phyloP scores from a whole-genome alignment of 208 protist genomes.

The Trypanosoma scelopori region DNA sequence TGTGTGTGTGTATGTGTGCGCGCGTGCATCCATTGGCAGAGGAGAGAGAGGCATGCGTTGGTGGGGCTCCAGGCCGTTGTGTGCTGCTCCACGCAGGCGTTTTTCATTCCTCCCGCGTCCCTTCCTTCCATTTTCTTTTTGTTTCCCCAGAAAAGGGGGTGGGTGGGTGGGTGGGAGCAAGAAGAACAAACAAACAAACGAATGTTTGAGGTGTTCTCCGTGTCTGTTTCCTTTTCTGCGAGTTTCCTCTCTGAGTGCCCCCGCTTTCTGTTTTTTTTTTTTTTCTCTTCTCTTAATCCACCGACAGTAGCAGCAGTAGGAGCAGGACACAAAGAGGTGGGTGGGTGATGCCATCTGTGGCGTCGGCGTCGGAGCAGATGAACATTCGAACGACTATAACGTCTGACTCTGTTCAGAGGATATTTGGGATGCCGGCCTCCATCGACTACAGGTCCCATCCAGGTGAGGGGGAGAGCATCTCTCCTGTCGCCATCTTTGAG shows the following conservation, averaged over 20 bases:
- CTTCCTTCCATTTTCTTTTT: slow-evolving; percentile 10
- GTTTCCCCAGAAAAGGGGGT: too few relatives aligned
- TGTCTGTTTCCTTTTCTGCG: not conserved
- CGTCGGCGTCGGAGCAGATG: slow-evolving; percentile 25
- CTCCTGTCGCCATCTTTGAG: slow-evolving; percentile 59
- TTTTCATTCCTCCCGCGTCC: slow-evolving; percentile 14
- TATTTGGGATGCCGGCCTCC: slow-evolving; percentile 58
- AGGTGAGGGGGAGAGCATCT: slow-evolving; percentile 49
- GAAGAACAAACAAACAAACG: not conserved
- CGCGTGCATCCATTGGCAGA: too few relatives aligned
- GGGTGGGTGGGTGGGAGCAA: too few relatives aligned
- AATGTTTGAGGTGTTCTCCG: too few relatives aligned
- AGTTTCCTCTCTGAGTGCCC: not conserved
- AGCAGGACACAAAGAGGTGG: too few relatives aligned
- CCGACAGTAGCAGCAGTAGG: too few relatives aligned
- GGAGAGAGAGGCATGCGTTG: too few relatives aligned
- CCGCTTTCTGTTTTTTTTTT: too few relatives aligned
- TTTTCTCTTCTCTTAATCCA: too few relatives aligned
- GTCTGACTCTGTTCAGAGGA: slow-evolving; percentile 55
- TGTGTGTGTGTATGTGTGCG: too few relatives aligned
- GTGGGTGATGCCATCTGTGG: not conserved
- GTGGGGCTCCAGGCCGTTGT: too few relatives aligned
- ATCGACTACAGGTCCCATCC: slow-evolving; percentile 81
- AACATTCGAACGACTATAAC: slow-evolving; percentile 72
- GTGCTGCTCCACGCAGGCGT: not conserved